Percentiles rank a stretch among this genome's conserved stretches.
These are phyloP conservation scores for Tympanopsis confertula DNA, from an alignment of 2,329 filamentous ascomycete species.

Conservation along the genomic window DNA sequence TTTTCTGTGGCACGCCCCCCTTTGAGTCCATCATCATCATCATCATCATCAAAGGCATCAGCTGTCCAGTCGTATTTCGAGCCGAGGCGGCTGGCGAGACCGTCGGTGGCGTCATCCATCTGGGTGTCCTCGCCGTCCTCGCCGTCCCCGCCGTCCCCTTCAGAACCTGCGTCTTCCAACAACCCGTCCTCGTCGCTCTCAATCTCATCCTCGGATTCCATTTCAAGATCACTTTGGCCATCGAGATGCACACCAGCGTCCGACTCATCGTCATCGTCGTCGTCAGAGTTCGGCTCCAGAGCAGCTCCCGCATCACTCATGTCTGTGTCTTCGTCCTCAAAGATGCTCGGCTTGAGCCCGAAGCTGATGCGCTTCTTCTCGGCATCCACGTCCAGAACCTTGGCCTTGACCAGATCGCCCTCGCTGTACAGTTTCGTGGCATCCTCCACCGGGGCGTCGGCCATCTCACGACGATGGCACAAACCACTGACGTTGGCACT, in stretches of 20 bases:
- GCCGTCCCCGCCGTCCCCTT: conserved; percentile 7
- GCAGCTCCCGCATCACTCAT: conserved; percentile 31
- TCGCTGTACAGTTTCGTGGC: conserved; percentile 82
- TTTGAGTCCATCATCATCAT: conserved; percentile 24
- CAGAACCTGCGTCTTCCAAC: conserved; percentile 8
- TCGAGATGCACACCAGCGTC: conserved; percentile 25
- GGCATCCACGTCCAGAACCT: conserved; percentile 66
- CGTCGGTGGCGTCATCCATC: conserved; percentile 16
- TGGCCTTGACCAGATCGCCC: conserved; percentile 83
- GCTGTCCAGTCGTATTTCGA: conserved; percentile 84
- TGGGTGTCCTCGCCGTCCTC: conserved; percentile 31
- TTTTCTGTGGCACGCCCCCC: conserved; percentile 28
- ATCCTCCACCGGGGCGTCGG: conserved; percentile 69
- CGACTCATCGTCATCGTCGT: conserved; percentile 29
- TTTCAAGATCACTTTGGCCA: conserved; percentile 28
- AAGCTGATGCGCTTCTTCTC: conserved; percentile 74
- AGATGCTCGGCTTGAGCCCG: conserved; percentile 85
- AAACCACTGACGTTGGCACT: conserved; percentile 84
- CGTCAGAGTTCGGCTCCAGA: conserved; percentile 9
- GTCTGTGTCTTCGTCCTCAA: conserved; percentile 50
- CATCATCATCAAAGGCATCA: conserved; percentile 45
- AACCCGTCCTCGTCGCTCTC: conserved; percentile 30
- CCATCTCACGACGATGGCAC: conserved; percentile 86
- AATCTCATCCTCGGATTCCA: conserved; percentile 33
- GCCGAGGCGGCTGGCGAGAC: conserved; percentile 47